phyloP scores from a whole-genome alignment of 2,329 filamentous ascomycete genomes.

The Phaeomoniella chlamydospora region DNA sequence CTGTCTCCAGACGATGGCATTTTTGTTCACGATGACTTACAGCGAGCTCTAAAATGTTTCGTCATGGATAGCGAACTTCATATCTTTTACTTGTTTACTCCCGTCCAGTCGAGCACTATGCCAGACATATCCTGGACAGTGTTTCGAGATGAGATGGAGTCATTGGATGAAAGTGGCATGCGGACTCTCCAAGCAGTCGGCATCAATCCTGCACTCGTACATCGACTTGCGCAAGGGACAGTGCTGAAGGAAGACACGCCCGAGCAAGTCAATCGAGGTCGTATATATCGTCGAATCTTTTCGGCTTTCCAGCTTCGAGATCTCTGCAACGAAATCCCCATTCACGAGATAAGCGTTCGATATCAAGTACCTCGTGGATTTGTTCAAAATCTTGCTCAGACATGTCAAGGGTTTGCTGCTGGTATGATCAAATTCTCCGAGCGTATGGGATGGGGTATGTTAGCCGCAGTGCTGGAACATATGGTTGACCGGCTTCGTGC shows the following conservation, averaged over 20 bases:
- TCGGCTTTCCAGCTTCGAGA: slow-evolving; percentile 64
- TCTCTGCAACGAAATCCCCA: slow-evolving; percentile 60
- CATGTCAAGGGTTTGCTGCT: slow-evolving; percentile 63
- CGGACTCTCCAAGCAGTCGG: slow-evolving; percentile 55
- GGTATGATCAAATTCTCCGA: slow-evolving; percentile 71
- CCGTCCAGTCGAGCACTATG: slow-evolving; percentile 41
- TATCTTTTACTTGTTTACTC: slow-evolving; percentile 63
- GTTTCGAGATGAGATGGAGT: slow-evolving; percentile 57
- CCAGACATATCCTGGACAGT: slow-evolving; percentile 55
- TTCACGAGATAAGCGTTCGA: slow-evolving; percentile 54
- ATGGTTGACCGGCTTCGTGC: slow-evolving; percentile 61
- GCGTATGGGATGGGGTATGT: slow-evolving; percentile 60
- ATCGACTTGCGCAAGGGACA: slow-evolving; percentile 48
- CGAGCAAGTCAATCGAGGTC: slow-evolving; percentile 44
- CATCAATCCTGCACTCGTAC: slow-evolving; percentile 51
- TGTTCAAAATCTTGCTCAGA: slow-evolving; percentile 59
- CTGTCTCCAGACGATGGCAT: slow-evolving; percentile 62
- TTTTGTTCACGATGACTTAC: slow-evolving; percentile 57
- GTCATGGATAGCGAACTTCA: slow-evolving; percentile 75
- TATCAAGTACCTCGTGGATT: slow-evolving; percentile 56
- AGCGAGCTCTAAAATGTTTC: slow-evolving; percentile 53
- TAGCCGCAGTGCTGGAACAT: slow-evolving; percentile 59
- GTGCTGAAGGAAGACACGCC: slow-evolving; percentile 46
- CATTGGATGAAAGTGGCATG: slow-evolving; percentile 55
- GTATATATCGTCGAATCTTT: slow-evolving; percentile 60